Base-by-base conservation (phyloP, 164 flowering plant genomes). In the Vitis cinerea region DNA sequence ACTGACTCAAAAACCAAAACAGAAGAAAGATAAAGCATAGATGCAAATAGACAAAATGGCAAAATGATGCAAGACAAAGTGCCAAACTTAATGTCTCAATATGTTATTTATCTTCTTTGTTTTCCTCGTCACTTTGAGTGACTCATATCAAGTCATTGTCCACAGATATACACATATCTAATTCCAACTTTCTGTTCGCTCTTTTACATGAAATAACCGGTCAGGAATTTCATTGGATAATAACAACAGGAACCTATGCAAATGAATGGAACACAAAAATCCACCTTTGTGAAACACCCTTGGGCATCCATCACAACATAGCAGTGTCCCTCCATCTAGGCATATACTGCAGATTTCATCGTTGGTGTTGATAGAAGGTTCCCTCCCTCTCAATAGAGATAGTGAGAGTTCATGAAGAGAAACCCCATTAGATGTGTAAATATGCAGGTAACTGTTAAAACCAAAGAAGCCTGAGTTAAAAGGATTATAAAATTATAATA, bases 271-370 rank as follows among this genome's bases (percentile, higher is more conserved):
- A 37, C 44, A 37, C 8, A 23, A 31, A 53, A 57, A 19, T 15
- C 67, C 62, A 89, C 91, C 90, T 72, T 11, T 8, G 70, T 95
- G 99, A 72, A 84, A 95, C 48, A 91, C 85, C 72, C 98, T 83
- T 11, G 97, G 98, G 75, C 99, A 95, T 50, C 77, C 79, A 79
- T 87, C 95, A 83, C 98, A 95, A 69, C 84, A 83, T 68, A 93
- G 55, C 59, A 95, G 91, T 70, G 90, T 77, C 60, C 99, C 99
- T 61, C 86, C 88, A 73, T 87, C 89, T 9, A 37, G 65, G 79
- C 99, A 95, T 31, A 88, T 77, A 50, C 76, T 75, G 81, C 99
- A 93, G 15, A 89, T 83, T 63, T 93, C 97, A 80, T 96, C 99
- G 77, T 83, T 91, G 15, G 89, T 90, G 23, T 52, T 74, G 51